These are phyloP conservation scores for Botryosphaeria agaves DNA, from an alignment of 2,329 filamentous ascomycete species.

Conservation along the genomic window DNA sequence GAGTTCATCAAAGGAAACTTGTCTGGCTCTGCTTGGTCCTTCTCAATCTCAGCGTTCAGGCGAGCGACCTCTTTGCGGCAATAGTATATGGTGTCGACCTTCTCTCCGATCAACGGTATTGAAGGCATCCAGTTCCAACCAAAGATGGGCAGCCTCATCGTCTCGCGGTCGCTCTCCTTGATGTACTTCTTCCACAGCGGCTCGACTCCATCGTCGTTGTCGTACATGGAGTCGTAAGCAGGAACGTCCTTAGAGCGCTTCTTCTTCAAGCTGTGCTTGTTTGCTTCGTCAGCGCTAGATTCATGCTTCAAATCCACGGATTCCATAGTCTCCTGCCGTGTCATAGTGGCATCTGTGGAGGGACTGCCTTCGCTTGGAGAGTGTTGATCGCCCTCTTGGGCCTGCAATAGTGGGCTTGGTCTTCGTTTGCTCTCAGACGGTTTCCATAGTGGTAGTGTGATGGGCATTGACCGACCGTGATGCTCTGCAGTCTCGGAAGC, in stretches of 20 bases:
- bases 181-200: constrained; percentile 71
- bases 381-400: constrained; percentile 15
- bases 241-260: constrained; percentile 9
- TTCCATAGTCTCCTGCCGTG: too few relatives aligned
- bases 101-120: constrained; percentile 65
- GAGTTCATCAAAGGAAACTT: constrained; percentile 86
- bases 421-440: too few relatives aligned
- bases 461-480: too few relatives aligned
- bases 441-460: too few relatives aligned
- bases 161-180: constrained; percentile 65
- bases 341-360: too few relatives aligned
- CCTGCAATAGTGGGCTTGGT: constrained; percentile 26
- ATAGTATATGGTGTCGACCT: constrained; percentile 90
- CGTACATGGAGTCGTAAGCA: constrained; percentile 42
- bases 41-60: constrained; percentile 80
- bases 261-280: too few relatives aligned
- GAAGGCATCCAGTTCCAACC: constrained; percentile 53
- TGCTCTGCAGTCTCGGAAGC: too few relatives aligned
- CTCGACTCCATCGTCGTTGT: constrained; percentile 44
- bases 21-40: constrained; percentile 72
- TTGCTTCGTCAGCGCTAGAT: too few relatives aligned
- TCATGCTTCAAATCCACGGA: too few relatives aligned
- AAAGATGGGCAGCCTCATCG: constrained; percentile 55
- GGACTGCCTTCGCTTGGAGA: too few relatives aligned
- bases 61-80: constrained; percentile 74